Percentiles rank a stretch among this genome's conserved stretches.
phyloP scores from a whole-genome alignment of 208 protist genomes.

The Acanthamoeba healyi region DNA sequence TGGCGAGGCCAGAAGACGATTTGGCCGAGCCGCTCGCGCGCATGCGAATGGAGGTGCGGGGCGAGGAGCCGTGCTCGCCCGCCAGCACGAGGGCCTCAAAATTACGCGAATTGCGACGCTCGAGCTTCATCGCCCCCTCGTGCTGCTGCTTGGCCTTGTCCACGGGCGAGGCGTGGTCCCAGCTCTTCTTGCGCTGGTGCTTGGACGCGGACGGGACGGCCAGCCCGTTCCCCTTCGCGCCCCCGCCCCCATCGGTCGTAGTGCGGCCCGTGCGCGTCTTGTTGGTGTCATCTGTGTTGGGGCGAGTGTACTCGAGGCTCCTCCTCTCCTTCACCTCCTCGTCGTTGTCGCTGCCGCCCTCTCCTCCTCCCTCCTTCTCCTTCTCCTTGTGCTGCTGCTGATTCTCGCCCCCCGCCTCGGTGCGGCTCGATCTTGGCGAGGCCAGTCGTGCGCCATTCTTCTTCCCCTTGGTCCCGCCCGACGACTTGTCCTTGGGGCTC shows the following conservation, averaged over 20 bases:
- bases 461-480: too few species aligned
- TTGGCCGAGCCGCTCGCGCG: background rate
- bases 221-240: too few species aligned
- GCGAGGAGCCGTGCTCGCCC: background rate
- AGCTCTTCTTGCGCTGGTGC: slow-evolving; percentile 37
- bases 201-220: too few species aligned
- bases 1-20: background rate
- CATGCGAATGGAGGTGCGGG: background rate
- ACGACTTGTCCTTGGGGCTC: background rate
- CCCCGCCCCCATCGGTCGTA: too few species aligned
- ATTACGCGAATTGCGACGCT: slow-evolving; percentile 35
- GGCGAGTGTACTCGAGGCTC: background rate
- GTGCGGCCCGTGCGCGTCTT: too few species aligned
- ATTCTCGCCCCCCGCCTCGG: background rate
- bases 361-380: background rate
- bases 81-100: slow-evolving; percentile 14
- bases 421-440: too few species aligned
- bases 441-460: too few species aligned
- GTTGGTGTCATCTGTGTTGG: background rate
- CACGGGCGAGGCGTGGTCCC: background rate
- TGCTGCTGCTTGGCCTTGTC: background rate
- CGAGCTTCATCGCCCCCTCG: background rate
- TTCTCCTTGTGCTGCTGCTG: background rate
- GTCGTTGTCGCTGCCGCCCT: background rate
- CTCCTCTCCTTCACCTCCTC: background rate